Percentiles rank a stretch among this genome's conserved stretches.
phyloP scores from a whole-genome alignment of 352 stramenopile species.

The Plasmopara halstedii region DNA sequence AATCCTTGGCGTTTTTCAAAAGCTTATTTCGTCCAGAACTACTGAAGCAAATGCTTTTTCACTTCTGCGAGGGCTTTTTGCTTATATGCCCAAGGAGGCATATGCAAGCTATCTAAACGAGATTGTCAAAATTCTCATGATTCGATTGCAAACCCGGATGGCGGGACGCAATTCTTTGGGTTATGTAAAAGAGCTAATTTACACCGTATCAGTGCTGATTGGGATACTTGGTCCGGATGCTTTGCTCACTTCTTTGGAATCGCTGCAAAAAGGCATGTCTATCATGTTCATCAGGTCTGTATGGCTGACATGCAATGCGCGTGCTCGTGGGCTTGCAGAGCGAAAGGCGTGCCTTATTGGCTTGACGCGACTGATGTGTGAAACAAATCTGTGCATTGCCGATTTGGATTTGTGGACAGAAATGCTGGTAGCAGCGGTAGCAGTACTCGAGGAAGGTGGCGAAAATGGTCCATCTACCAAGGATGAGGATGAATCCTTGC shows the following conservation, averaged over 20 bases:
- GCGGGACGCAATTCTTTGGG: constrained; percentile 73
- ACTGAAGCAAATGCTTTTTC: constrained; percentile 93
- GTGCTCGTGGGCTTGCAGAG: constrained; percentile 53
- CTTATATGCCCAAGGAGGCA: constrained; percentile 68
- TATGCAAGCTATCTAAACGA: constrained; percentile 82
- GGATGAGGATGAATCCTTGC: constrained; percentile 74
- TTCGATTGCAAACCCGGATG: constrained; percentile 89
- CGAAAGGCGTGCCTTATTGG: constrained; percentile 65
- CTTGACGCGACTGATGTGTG: constrained; percentile 64
- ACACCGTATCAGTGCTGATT: constrained; percentile 83
- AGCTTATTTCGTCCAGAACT: constrained; percentile 90
- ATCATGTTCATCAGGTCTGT: constrained; percentile 87
- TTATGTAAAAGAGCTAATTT: constrained; percentile 87
- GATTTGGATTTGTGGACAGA: constrained; percentile 49
- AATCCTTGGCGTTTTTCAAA: constrained; percentile 98
- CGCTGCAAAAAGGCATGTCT: constrained; percentile 87
- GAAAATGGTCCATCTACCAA: constrained; percentile 45
- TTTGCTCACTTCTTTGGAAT: constrained; percentile 79
- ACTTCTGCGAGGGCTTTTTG: constrained; percentile 86
- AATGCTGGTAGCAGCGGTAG: constrained; percentile 37
- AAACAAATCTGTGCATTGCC: constrained; percentile 53
- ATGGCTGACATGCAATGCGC: constrained; percentile 78
- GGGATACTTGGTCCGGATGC: constrained; percentile 80
- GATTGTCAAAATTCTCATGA: constrained; percentile 94
- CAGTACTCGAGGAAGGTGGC: constrained; percentile 59